Evolutionary conservation across 2,329 filamentous ascomycete species (phyloP).

Genomic region (Paraphaeosphaeria sporulosa): DNA sequence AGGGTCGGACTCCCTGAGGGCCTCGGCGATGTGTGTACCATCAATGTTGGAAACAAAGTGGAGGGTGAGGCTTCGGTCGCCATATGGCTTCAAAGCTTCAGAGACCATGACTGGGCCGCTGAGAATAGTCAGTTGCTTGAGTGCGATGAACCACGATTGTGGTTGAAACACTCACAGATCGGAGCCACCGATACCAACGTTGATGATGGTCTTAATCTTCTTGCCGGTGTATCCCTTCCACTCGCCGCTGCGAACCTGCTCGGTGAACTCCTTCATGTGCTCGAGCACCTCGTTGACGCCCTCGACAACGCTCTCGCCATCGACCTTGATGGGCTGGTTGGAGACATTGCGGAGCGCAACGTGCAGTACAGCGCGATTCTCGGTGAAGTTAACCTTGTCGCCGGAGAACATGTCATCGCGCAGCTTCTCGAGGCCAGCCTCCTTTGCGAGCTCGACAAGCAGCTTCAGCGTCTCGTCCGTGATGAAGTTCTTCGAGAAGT

Average conservation of each 20-base stretch:
- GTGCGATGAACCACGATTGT: not conserved
- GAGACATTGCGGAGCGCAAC: slow-evolving; percentile 89
- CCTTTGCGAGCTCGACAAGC: slow-evolving; percentile 87
- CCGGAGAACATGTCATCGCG: slow-evolving; percentile 97
- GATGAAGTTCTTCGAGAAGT: slow-evolving; percentile 99
- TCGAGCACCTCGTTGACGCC: slow-evolving; percentile 90
- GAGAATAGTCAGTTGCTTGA: slow-evolving; percentile 33
- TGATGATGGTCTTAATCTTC: slow-evolving; percentile 95
- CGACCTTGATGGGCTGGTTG: slow-evolving; percentile 82
- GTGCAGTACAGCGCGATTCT: slow-evolving; percentile 95
- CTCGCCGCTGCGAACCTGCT: slow-evolving; percentile 90
- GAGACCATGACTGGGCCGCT: slow-evolving; percentile 97
- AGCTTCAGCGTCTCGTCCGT: slow-evolving; percentile 90
- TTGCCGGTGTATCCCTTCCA: slow-evolving; percentile 99
- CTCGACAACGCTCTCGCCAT: slow-evolving; percentile 92
- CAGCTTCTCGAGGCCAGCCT: slow-evolving; percentile 90
- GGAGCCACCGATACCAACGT: slow-evolving; percentile 97
- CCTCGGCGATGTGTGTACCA: slow-evolving; percentile 96
- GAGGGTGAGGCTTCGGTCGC: slow-evolving; percentile 81
- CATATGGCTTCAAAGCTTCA: slow-evolving; percentile 95
- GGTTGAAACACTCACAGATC: slow-evolving; percentile 76
- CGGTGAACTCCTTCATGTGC: slow-evolving; percentile 98
- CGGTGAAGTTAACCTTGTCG: slow-evolving; percentile 99
- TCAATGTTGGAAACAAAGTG: slow-evolving; percentile 99
- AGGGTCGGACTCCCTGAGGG: slow-evolving; percentile 84